phyloP scores from a whole-genome alignment of 345 rosid species.

The Camelina neglecta region DNA sequence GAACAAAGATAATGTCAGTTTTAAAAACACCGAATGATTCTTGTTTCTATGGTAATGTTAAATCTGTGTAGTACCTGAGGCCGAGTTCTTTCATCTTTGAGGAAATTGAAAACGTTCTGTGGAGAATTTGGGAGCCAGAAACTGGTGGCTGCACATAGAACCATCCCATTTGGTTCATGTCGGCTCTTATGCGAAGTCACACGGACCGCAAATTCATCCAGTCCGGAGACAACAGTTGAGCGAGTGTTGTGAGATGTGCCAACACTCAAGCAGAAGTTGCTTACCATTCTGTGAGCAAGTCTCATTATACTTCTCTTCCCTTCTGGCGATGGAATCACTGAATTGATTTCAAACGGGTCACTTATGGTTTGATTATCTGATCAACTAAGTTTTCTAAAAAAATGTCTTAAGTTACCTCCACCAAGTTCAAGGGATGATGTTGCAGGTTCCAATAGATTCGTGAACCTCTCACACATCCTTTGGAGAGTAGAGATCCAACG shows the following conservation, averaged over 20 bases:
- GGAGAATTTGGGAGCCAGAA: constrained; percentile 90
- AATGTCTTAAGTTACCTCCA: constrained; percentile 57
- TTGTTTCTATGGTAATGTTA: background rate
- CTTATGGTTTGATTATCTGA: background rate
- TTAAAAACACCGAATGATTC: background rate
- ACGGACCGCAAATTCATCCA: constrained; percentile 72
- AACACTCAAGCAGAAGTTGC: constrained; percentile 77
- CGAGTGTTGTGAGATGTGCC: constrained; percentile 71
- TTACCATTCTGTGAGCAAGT: constrained; percentile 93
- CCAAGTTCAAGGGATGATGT: constrained; percentile 70
- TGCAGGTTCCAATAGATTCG: constrained; percentile 63
- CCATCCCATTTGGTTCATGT: constrained; percentile 66
- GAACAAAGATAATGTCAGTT: background rate
- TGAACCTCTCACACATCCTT: constrained; percentile 79
- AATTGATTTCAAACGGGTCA: constrained; percentile 3
- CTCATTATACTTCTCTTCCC: constrained; percentile 96
- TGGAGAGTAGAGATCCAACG: constrained; percentile 87
- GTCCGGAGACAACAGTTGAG: constrained; percentile 67
- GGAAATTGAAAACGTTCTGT: constrained; percentile 72
- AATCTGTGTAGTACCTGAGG: constrained; percentile 59
- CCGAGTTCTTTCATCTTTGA: constrained; percentile 91
- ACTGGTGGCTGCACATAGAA: constrained; percentile 91
- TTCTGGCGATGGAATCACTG: constrained; percentile 77
- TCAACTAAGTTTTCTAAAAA: background rate
- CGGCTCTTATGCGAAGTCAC: constrained; percentile 73